phyloP scores from a whole-genome alignment of 2,329 filamentous ascomycete species.

The Trichophyton mentagrophytes region DNA sequence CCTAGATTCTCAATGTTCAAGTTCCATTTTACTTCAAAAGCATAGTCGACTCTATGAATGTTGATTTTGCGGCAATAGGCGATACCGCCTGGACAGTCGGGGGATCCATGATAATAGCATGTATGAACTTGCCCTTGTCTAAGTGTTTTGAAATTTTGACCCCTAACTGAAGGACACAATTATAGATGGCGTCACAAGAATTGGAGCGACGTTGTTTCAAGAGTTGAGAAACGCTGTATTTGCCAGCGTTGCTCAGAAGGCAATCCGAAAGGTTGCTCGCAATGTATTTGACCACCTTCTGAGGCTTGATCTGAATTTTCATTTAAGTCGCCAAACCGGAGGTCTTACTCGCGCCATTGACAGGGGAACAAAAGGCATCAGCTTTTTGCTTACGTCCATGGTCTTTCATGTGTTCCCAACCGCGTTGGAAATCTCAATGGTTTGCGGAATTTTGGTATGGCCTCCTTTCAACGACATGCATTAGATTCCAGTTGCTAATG shows the following conservation, averaged over 20 bases:
- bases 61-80: constrained; percentile 76
- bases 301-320: constrained; percentile 81
- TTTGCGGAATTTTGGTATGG: constrained; percentile 73
- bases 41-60: constrained; percentile 95
- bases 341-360: constrained; percentile 90
- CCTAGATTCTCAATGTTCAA: constrained; percentile 74
- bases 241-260: constrained; percentile 91
- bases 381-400: constrained; percentile 93
- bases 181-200: constrained; percentile 66
- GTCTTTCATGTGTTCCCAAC: constrained; percentile 95
- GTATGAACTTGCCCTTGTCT: constrained; percentile 30
- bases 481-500: neutral
- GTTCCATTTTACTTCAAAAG: constrained; percentile 98
- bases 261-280: constrained; percentile 77
- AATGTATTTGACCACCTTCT: constrained; percentile 89
- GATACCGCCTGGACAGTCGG: constrained; percentile 81
- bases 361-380: constrained; percentile 94
- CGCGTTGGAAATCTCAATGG: constrained; percentile 82
- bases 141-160: neutral
- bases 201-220: constrained; percentile 80
- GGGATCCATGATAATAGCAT: constrained; percentile 84
- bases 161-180: neutral
- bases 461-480: neutral
- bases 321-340: constrained; percentile 86
- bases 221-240: constrained; percentile 94